A percentile compares a stretch with the other conserved stretches of the same genome.
phyloP scores from a whole-genome alignment of 345 rosid genomes.

The Carallia brachiata region DNA sequence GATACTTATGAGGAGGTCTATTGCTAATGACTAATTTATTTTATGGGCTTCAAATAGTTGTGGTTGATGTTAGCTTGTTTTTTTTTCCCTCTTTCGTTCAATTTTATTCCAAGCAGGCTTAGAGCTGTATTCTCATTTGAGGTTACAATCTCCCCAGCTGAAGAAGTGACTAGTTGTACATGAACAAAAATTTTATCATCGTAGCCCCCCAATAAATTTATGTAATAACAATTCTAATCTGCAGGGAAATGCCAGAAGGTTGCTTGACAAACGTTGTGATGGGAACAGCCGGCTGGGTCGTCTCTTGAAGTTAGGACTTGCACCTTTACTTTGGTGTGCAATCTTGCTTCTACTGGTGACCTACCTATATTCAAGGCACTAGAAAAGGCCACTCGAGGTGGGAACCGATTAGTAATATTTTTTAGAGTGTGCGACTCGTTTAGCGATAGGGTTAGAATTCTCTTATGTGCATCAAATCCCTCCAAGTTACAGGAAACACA shows the following conservation, averaged over 20 bases:
- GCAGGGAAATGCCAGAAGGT: conserved; percentile 92
- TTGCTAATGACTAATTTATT: too few species aligned
- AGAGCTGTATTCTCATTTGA: not conserved
- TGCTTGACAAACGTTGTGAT: conserved; percentile 81
- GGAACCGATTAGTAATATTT: too few species aligned
- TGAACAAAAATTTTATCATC: not conserved
- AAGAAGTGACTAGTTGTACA: not conserved
- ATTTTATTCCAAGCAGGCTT: not conserved
- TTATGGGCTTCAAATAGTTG: not conserved
- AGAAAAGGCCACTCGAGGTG: too few species aligned
- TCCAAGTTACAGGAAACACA: too few species aligned
- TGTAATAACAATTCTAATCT: conserved; percentile 16
- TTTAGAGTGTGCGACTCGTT: too few species aligned
- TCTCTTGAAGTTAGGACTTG: conserved; percentile 84
- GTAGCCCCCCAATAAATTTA: not conserved
- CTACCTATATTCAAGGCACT: conserved; percentile 42
- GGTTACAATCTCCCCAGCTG: not conserved
- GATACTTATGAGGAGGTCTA: not conserved
- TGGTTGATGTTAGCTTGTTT: not conserved
- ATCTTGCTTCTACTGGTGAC: conserved; percentile 56
- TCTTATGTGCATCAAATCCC: too few species aligned
- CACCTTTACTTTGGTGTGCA: conserved; percentile 70
- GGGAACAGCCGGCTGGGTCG: conserved; percentile 66
- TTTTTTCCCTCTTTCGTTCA: not conserved
- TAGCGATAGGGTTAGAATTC: too few species aligned